Percentiles rank a stretch among this genome's conserved stretches.
Evolutionary conservation across 257 asterid genomes (phyloP).

Genomic region (Hygrophila difformis): DNA sequence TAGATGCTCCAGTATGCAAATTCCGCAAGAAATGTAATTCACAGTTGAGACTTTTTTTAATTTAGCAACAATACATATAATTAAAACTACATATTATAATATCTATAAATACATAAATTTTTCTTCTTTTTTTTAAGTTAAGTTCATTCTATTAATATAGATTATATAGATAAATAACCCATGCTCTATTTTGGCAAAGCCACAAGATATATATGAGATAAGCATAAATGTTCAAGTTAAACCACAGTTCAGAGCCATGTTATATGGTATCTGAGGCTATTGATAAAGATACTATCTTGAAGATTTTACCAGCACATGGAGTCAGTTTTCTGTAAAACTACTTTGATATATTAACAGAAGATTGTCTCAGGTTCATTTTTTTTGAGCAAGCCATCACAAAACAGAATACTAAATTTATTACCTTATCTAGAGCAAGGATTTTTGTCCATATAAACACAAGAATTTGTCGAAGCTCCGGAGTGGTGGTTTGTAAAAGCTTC

Average conservation of each 20-base stretch:
- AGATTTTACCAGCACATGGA: background rate
- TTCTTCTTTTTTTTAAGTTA: too few species aligned
- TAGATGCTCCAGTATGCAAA: background rate
- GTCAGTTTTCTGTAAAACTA: background rate
- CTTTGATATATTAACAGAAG: background rate
- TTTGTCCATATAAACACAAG: conserved; percentile 98
- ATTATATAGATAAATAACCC: too few species aligned
- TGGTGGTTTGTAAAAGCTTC: conserved; percentile 90
- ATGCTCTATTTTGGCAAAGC: too few species aligned
- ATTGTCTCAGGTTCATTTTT: background rate
- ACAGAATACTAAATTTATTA: conserved; percentile 13
- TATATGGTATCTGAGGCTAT: background rate
- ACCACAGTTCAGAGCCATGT: background rate
- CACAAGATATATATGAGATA: too few species aligned
- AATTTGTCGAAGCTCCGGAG: conserved; percentile 96
- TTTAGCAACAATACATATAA: too few species aligned
- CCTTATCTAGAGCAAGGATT: conserved; percentile 97
- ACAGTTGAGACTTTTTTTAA: too few species aligned
- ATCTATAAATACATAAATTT: too few species aligned
- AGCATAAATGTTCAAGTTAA: too few species aligned
- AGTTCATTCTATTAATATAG: too few species aligned
- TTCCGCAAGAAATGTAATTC: background rate
- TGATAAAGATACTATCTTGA: background rate
- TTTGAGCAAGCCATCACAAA: too few species aligned
- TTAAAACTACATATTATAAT: too few species aligned